Percentiles rank a stretch among this genome's conserved stretches.
Conservation (phyloP, 2,329 filamentous ascomycete species). For the Calonectria leucothoes region DNA sequence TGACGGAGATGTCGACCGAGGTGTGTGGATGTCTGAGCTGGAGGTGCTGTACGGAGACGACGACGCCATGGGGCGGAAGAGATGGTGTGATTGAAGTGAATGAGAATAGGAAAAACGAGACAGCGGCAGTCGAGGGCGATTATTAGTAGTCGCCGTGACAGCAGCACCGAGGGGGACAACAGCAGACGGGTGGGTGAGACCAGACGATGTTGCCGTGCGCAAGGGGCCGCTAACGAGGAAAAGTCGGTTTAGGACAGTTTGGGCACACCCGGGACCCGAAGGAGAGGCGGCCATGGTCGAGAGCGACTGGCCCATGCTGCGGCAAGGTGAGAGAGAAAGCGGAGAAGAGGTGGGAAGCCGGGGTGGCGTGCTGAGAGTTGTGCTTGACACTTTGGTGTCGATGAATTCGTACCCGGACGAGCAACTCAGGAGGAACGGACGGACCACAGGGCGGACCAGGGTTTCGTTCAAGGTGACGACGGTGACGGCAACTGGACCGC, state of each 20-base stretch:
- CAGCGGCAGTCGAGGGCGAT: constrained; percentile 43
- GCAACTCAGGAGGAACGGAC: constrained; percentile 21
- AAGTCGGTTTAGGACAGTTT: constrained; percentile 49
- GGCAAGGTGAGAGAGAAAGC: constrained; percentile 28
- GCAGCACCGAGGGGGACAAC: constrained; percentile 32
- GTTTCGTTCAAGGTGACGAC: constrained; percentile 17
- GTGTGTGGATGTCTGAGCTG: constrained; percentile 65
- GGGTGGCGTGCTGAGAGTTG: constrained; percentile 26
- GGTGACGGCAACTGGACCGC: constrained; percentile 21
- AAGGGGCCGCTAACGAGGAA: constrained; percentile 47
- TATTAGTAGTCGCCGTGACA: constrained; percentile 44
- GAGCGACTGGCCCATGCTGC: constrained; percentile 42
- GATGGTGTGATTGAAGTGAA: constrained; percentile 40
- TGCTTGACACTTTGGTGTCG: constrained; percentile 21
- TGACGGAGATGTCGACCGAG: constrained; percentile 65
- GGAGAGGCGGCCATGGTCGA: constrained; percentile 41
- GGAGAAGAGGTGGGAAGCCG: constrained; percentile 34
- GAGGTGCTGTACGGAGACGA: constrained; percentile 56
- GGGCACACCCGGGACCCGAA: constrained; percentile 42
- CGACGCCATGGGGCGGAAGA: constrained; percentile 41
- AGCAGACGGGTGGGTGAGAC: constrained; percentile 31
- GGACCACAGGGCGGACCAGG: constrained; percentile 24
- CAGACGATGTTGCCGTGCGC: constrained; percentile 42
- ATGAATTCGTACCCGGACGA: constrained; percentile 20
- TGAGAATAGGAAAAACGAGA: constrained; percentile 39